Evolutionary conservation across 2,329 filamentous ascomycete genomes (phyloP), one percentile per base, ranked within the genome.

Genomic region (Aspergillus uvarum): DNA sequence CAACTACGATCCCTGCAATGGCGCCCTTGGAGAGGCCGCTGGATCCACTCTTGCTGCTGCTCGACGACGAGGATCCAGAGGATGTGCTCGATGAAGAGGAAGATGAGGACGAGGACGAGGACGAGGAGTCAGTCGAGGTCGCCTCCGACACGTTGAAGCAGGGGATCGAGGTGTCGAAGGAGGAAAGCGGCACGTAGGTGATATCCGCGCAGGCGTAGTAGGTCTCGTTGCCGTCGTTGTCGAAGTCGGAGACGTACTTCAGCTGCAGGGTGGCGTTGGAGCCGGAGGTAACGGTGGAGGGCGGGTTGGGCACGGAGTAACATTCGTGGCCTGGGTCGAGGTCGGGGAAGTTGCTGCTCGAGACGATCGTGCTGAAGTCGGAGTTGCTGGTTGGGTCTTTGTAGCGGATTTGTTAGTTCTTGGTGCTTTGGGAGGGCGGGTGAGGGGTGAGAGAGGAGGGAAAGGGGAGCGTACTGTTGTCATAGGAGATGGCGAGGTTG

Each of bases 401-500:
- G 3, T 38, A 6, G 54, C 4, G 16, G n/a, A 50, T 50, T 31
- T 21, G 2, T 21, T 22, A 21, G 19, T 24, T 4, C 1, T 5
- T 4, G 5, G 11, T 3, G n/a, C n/a, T 32, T 16, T 35, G 1
- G 3, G 2, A 16, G 8, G 8, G 16, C 2, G 1, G 16, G n/a
- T 1, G 16, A 71, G 24, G 24, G 4, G 4, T 24, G 24, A 24
- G 31, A 32, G 31, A 35, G 32, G 10, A 1, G 14, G 5, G 32
- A 5, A 35, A 35, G 14, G 32, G 32, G 32, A 35, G 11, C 75
- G 60, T 72, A 85, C 85, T 75, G 55, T 81, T 75, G 5, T 72
- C 71, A 62, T 84, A 82, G 0, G 85, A 83, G 55, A 87, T 79
- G 56, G 81, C 79, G 21, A 87, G 76, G 54, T 82, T 78, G 24